Evolutionary conservation across 495 filamentous ascomycete species (phyloP).

Genomic region (Podospora anserina): DNA sequence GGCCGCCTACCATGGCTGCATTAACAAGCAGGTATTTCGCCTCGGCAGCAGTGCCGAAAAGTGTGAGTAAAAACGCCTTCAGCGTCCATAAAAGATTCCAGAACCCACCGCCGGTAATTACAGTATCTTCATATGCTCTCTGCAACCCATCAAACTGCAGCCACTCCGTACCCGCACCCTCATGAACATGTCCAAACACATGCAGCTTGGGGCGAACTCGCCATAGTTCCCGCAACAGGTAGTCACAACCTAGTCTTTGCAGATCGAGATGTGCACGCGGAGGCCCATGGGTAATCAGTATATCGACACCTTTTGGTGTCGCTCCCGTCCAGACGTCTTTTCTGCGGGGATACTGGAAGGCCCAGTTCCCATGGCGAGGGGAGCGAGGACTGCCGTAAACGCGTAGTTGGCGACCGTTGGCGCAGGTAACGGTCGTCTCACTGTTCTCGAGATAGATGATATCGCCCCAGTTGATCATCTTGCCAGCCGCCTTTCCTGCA

Average conservation of each 20-base stretch:
- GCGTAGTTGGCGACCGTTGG: conserved; percentile 33
- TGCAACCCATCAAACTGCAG: conserved; percentile 27
- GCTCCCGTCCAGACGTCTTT: conserved; percentile 25
- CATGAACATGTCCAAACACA: conserved; percentile 75
- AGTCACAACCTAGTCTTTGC: conserved; percentile 57
- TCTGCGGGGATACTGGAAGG: conserved; percentile 28
- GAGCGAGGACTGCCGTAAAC: conserved; percentile 43
- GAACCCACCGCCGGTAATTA: conserved; percentile 23
- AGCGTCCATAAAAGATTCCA: conserved; percentile 18
- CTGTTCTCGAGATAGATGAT: conserved; percentile 48
- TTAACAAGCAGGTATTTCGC: conserved; percentile 21
- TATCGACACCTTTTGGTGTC: conserved; percentile 60
- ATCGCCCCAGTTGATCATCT: conserved; percentile 39
- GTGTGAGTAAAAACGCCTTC: not conserved
- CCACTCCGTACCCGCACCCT: conserved; percentile 43
- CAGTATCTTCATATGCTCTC: conserved; percentile 20
- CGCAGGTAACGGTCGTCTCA: conserved; percentile 27
- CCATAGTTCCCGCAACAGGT: conserved; percentile 65
- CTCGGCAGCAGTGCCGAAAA: not conserved
- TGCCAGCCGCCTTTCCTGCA: no score
- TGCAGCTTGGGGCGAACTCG: conserved; percentile 64
- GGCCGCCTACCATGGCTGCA: conserved; percentile 14
- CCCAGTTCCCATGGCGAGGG: conserved; percentile 31
- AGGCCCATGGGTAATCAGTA: conserved; percentile 72
- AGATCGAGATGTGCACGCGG: conserved; percentile 64